These are phyloP conservation scores for Xerocomellus chrysenteron DNA, from an alignment of 768 basidiomycete genomes.

Conservation along the genomic window DNA sequence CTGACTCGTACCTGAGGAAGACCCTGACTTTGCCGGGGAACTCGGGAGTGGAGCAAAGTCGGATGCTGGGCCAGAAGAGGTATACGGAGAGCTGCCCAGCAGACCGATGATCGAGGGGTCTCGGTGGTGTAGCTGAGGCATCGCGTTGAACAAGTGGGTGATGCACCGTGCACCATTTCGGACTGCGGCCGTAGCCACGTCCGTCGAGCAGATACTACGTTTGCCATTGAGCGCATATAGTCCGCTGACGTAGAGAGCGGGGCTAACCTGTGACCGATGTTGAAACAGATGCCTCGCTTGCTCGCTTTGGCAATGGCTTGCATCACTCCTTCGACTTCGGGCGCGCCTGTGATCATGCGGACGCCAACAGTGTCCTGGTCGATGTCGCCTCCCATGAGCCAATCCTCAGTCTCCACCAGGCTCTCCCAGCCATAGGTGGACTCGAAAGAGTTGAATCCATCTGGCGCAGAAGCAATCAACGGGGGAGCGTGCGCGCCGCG, in stretches of 20 bases:
- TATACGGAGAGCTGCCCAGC: constrained; percentile 71
- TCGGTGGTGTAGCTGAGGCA: constrained; percentile 87
- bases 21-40: constrained; percentile 14
- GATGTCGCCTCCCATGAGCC: constrained; percentile 49
- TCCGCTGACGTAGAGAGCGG: not conserved
- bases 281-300: constrained; percentile 70
- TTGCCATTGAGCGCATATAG: not conserved
- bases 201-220: constrained; percentile 68
- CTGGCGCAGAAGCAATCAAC: constrained; percentile 58
- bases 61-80: constrained; percentile 43
- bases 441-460: constrained; percentile 70
- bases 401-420: constrained; percentile 61
- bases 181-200: constrained; percentile 69
- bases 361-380: constrained; percentile 47
- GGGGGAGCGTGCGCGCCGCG: constrained; percentile 79
- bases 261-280: constrained; percentile 83
- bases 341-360: constrained; percentile 83
- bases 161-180: constrained; percentile 77
- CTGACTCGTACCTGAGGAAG: constrained; percentile 4
- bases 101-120: constrained; percentile 92
- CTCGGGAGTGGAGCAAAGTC: constrained; percentile 23
- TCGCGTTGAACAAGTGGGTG: constrained; percentile 92
- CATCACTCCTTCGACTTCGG: constrained; percentile 84
- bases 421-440: constrained; percentile 70
- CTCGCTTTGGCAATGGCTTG: constrained; percentile 57